phyloP scores from a whole-genome alignment of 2,329 filamentous ascomycete species.

The Penicillium brasilianum region DNA sequence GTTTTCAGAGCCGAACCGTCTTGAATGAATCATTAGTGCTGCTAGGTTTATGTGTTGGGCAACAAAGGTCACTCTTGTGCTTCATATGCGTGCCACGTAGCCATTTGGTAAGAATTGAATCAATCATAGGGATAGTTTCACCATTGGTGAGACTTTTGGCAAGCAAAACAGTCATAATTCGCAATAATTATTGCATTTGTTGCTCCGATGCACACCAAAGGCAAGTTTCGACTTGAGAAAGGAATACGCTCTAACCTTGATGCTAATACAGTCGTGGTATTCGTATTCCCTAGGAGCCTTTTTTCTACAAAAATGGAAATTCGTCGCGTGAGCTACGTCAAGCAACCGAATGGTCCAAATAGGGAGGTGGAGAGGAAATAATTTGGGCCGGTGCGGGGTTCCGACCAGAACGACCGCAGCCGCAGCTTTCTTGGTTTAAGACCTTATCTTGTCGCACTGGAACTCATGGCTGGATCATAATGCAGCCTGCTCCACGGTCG shows the following conservation, averaged over 20 bases:
- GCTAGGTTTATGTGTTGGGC: background rate
- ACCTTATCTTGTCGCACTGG: background rate
- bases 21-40: background rate
- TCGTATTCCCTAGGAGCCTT: background rate
- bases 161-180: too few relatives aligned
- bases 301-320: background rate
- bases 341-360: background rate
- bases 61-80: constrained; percentile 1
- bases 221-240: background rate
- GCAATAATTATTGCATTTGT: background rate
- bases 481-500: background rate
- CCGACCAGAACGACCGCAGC: background rate
- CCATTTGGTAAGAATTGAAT: background rate
- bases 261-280: background rate
- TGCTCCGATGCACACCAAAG: background rate
- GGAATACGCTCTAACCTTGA: background rate
- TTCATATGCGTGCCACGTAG: background rate
- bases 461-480: background rate
- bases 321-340: too few relatives aligned
- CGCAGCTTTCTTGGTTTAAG: background rate
- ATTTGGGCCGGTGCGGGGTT: constrained; percentile 6
- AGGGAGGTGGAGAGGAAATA: background rate
- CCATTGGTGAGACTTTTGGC: background rate
- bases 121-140: background rate
- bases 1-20: background rate